These are phyloP conservation scores for Phyllosticta citriasiana DNA, from an alignment of 2,329 filamentous ascomycete genomes.

Conservation along the genomic window DNA sequence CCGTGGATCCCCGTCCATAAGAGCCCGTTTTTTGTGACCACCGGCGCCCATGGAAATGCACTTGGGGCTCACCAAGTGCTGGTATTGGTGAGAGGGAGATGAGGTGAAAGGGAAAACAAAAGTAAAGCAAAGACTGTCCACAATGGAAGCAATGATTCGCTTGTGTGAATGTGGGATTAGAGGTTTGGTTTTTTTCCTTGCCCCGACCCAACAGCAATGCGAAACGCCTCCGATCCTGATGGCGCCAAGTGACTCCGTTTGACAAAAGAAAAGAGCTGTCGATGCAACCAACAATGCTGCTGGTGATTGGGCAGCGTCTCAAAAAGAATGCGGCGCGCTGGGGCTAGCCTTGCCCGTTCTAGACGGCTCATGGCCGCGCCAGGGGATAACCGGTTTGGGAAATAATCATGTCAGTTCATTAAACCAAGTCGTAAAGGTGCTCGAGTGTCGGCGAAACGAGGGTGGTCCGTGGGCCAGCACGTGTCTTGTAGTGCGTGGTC, in stretches of 20 bases:
- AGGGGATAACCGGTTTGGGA: not conserved
- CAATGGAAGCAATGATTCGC: not conserved
- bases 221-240: not conserved
- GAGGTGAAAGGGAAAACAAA: not conserved
- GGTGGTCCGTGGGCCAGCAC: not conserved
- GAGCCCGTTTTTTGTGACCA: not conserved
- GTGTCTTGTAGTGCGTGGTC: not conserved
- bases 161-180: not conserved
- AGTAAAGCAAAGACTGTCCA: not conserved
- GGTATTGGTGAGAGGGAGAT: not conserved
- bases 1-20: not conserved
- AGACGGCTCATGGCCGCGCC: not conserved
- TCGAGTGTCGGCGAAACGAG: not conserved
- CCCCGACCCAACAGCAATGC: not conserved
- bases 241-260: not conserved
- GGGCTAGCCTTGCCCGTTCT: not conserved
- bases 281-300: not conserved
- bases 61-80: not conserved
- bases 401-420: constrained; percentile 9
- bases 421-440: constrained; percentile 6
- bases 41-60: not conserved
- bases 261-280: not conserved
- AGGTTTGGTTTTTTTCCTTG: not conserved
- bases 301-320: not conserved
- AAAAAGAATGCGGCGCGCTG: not conserved